phyloP scores from a whole-genome alignment of 2,329 filamentous ascomycete genomes.

The Zymoseptoria ardabiliae region DNA sequence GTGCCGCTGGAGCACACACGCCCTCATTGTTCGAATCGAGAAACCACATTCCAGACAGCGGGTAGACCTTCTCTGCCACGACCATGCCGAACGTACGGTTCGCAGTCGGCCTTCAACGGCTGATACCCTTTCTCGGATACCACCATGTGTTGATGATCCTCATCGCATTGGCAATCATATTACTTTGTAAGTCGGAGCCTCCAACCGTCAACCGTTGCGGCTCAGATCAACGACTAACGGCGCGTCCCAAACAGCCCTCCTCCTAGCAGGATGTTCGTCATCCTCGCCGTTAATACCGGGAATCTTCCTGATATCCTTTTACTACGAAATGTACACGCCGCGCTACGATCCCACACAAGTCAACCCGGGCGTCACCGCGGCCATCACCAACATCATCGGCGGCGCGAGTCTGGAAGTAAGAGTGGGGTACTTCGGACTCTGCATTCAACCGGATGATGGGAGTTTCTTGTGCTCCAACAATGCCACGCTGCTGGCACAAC shows the following conservation, averaged over 20 bases:
- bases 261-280: conserved; percentile 92
- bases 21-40: background rate
- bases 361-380: conserved; percentile 75
- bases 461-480: conserved; percentile 96
- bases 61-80: conserved; percentile 29
- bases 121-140: conserved; percentile 59
- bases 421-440: conserved; percentile 97
- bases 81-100: conserved; percentile 45
- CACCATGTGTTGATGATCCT: conserved; percentile 94
- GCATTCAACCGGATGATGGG: conserved; percentile 79
- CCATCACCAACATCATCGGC: conserved; percentile 85
- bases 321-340: conserved; percentile 83
- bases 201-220: background rate
- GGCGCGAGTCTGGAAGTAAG: conserved; percentile 77
- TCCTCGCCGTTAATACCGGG: conserved; percentile 89
- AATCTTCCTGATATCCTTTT: conserved; percentile 97
- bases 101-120: conserved; percentile 46
- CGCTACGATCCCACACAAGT: conserved; percentile 80
- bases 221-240: conserved; percentile 3
- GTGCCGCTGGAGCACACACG: conserved; percentile 16
- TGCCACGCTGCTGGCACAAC: conserved; percentile 82
- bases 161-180: conserved; percentile 85
- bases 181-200: conserved; percentile 67
- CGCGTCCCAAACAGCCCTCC: conserved; percentile 55
- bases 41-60: conserved; percentile 20